Conservation (phyloP, 1,284 basidiomycete genomes). For the Sanghuangporus weigelae region DNA sequence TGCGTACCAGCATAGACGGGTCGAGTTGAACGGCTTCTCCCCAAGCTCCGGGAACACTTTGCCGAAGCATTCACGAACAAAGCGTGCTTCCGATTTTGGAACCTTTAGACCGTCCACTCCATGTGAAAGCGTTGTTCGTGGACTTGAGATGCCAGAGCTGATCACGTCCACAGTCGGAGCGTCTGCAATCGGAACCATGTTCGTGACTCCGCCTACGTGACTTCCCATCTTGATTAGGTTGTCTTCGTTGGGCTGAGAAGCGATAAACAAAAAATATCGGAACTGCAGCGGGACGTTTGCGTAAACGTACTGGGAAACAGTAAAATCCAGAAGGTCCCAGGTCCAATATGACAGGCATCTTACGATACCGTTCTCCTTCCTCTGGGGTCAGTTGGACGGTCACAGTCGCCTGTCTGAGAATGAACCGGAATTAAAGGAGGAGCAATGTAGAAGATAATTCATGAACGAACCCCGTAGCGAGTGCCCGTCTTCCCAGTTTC, state of each 20-base stretch:
- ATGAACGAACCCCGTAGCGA: conserved; percentile 62
- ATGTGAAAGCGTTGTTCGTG: conserved; percentile 56
- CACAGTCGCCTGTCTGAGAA: conserved; percentile 66
- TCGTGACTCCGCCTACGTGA: conserved; percentile 62
- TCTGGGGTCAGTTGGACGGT: conserved; percentile 69
- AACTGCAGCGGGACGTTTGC: background rate
- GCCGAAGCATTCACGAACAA: conserved; percentile 49
- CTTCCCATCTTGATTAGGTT: conserved; percentile 72
- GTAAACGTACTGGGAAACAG: conserved; percentile 63
- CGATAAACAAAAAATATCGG: background rate
- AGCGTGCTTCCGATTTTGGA: conserved; percentile 46
- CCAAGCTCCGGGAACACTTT: conserved; percentile 69
- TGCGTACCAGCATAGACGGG: conserved; percentile 77
- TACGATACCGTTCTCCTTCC: conserved; percentile 58
- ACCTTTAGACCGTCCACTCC: conserved; percentile 56
- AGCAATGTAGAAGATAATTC: background rate
- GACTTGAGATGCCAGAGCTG: conserved; percentile 46
- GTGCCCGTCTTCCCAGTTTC: conserved; percentile 41
- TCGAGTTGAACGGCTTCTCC: conserved; percentile 57
- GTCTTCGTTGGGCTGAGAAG: conserved; percentile 56
- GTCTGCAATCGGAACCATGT: conserved; percentile 29
- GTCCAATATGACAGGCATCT: conserved; percentile 70
- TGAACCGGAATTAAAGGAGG: background rate
- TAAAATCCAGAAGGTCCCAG: conserved; percentile 63
- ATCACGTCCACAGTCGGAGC: background rate